Base-by-base conservation (phyloP, 495 filamentous ascomycete genomes). In the Lasiosphaeria ovina region DNA sequence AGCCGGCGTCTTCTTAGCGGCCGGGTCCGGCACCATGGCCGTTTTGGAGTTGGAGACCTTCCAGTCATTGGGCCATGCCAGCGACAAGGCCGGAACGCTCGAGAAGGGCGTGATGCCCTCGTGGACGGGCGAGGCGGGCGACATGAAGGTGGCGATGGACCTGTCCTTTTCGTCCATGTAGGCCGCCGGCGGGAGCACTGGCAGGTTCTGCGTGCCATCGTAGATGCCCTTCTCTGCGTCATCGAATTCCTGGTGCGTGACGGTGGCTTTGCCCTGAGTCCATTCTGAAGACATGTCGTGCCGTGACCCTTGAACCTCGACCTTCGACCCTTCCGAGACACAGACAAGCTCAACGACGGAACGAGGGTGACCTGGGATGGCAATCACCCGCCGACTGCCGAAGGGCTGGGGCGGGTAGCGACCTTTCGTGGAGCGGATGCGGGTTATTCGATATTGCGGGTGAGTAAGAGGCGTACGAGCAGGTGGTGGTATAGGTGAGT, bases 141-240 rank as follows among this genome's bases (percentile, higher is more conserved):
- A 66, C 0, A 68, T 69, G 5, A 60, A 44, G 5, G 68, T 63
- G 3, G 62, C 66, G 0, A 67, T 40, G 35, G 62, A 44, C 16
- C 65, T 66, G 31, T 74, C 64, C 55, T 73, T 60, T 11, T 67
- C 33, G 51, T 63, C 64, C 35, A 68, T 44, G 51, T 72, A 62
- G n/a, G 61, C 69, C 7, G 65, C 50, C 6, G 72, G 56, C 49
- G 69, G 71, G 32, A 68, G 35, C 47, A 69, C 66, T 3, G 68
- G 54, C 36, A 71, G 57, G 33, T 60, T 68, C 35, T 59, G 42
- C n/a, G 65, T 67, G 62, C 61, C 69, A 62, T 76, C 71, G 59
- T 70, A 74, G 49, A 78, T 49, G 16, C 74, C 74, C 65, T 76
- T 76, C 63, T 78, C 76, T 16, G 74, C 72, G 63, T 73, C 73